These are phyloP conservation scores for Aspergillus sp. DNA, from an alignment of 2,329 filamentous ascomycete genomes.

Conservation along the genomic window DNA sequence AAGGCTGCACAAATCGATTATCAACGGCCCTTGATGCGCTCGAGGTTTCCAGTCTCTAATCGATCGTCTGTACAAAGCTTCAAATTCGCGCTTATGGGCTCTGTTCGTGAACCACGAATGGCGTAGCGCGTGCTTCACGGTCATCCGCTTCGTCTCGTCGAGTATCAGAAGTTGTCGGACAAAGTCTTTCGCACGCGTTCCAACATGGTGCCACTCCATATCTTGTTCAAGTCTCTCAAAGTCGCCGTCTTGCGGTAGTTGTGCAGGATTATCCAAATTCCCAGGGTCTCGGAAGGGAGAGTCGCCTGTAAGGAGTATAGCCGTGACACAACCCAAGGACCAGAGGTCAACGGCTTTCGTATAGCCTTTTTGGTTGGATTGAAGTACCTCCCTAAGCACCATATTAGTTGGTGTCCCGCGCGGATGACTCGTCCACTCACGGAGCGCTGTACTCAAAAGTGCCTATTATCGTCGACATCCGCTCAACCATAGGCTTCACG, in stretches of 20 bases:
- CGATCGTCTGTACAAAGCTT: conserved; percentile 45
- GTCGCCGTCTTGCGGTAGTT: conserved; percentile 34
- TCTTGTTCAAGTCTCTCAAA: conserved; percentile 40
- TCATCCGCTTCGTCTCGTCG: conserved; percentile 46
- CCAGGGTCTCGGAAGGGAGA: conserved; percentile 39
- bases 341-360: conserved; percentile 56
- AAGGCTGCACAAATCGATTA: conserved; percentile 8
- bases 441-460: conserved; percentile 54
- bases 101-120: conserved; percentile 53
- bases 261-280: conserved; percentile 18
- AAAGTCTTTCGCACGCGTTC: conserved; percentile 46
- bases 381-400: conserved; percentile 19
- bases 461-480: conserved; percentile 51
- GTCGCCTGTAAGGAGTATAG: conserved; percentile 46
- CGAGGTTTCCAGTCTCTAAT: conserved; percentile 47
- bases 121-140: conserved; percentile 46
- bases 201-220: conserved; percentile 37
- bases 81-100: conserved; percentile 41
- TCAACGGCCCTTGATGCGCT: conserved; percentile 3
- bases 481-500: conserved; percentile 20
- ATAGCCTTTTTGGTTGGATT: conserved; percentile 38
- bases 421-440: conserved; percentile 33
- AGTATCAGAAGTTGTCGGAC: conserved; percentile 46
- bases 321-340: conserved; percentile 53
- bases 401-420: neutral